phyloP scores from a whole-genome alignment of 495 filamentous ascomycete species.

The Clohesyomyces aquaticus region DNA sequence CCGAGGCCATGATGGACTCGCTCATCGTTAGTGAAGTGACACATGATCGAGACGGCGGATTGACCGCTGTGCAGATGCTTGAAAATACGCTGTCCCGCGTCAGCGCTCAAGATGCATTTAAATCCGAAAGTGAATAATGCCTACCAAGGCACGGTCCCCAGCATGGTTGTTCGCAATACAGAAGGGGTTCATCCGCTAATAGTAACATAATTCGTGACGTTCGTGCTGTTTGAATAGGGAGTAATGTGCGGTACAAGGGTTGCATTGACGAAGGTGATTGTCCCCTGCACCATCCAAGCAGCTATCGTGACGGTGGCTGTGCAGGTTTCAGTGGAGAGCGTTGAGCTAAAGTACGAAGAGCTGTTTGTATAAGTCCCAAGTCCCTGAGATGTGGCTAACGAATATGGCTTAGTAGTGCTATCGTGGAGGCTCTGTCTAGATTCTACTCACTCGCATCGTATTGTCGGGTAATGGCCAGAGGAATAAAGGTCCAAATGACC shows the following conservation, averaged over 20 bases:
- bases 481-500: too few relatives aligned
- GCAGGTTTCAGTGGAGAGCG: not conserved
- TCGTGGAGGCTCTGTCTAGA: not conserved
- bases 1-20: not conserved
- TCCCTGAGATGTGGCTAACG: not conserved
- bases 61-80: not conserved
- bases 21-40: not conserved
- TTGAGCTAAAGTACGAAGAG: not conserved
- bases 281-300: not conserved
- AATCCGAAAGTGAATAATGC: not conserved
- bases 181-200: not conserved
- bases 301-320: not conserved
- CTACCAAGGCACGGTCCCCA: not conserved
- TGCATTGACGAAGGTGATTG: not conserved
- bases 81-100: not conserved
- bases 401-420: not conserved
- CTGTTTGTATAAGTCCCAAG: not conserved
- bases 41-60: not conserved
- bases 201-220: constrained; percentile 3
- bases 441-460: not conserved
- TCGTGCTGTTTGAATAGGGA: not conserved
- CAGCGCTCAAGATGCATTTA: not conserved
- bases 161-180: not conserved
- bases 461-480: too few relatives aligned
- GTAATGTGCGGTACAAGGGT: not conserved